These are phyloP conservation scores for Metschnikowia baotianmanensis DNA, from an alignment of 805 yeast genomes.

Conservation along the genomic window DNA sequence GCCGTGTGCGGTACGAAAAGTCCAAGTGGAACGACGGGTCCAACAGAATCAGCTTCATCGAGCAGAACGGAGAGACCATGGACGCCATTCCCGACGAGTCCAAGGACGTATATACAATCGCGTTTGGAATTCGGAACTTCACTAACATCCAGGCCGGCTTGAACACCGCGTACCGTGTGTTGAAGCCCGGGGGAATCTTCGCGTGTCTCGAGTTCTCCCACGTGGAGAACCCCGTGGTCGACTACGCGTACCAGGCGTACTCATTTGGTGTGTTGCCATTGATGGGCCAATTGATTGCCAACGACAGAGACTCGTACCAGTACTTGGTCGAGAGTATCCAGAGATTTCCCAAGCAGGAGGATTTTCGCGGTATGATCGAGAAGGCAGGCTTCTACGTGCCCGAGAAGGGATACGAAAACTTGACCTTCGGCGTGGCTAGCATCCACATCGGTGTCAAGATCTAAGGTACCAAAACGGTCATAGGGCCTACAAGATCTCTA, in stretches of 20 bases:
- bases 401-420: slow-evolving; percentile 88
- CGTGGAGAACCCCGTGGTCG: slow-evolving; percentile 76
- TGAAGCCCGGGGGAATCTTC: slow-evolving; percentile 96
- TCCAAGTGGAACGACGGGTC: slow-evolving; percentile 57
- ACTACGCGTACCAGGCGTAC: slow-evolving; percentile 79
- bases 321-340: slow-evolving; percentile 93
- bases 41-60: slow-evolving; percentile 73
- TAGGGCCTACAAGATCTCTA: neutral
- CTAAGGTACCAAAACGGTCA: too few species aligned
- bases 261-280: slow-evolving; percentile 85
- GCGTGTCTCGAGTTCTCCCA: slow-evolving; percentile 95
- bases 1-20: slow-evolving; percentile 67
- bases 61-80: slow-evolving; percentile 89
- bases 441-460: slow-evolving; percentile 93
- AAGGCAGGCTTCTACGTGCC: slow-evolving; percentile 89
- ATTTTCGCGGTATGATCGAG: slow-evolving; percentile 86
- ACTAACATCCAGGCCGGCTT: slow-evolving; percentile 93
- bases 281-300: slow-evolving; percentile 93
- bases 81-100: slow-evolving; percentile 82
- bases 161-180: slow-evolving; percentile 90
- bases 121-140: slow-evolving; percentile 96
- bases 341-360: slow-evolving; percentile 88
- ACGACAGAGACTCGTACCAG: slow-evolving; percentile 94
- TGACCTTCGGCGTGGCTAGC: slow-evolving; percentile 93
- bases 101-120: slow-evolving; percentile 93